phyloP scores from a whole-genome alignment of 2,329 filamentous ascomycete genomes.

The Phaeomoniella chlamydospora region DNA sequence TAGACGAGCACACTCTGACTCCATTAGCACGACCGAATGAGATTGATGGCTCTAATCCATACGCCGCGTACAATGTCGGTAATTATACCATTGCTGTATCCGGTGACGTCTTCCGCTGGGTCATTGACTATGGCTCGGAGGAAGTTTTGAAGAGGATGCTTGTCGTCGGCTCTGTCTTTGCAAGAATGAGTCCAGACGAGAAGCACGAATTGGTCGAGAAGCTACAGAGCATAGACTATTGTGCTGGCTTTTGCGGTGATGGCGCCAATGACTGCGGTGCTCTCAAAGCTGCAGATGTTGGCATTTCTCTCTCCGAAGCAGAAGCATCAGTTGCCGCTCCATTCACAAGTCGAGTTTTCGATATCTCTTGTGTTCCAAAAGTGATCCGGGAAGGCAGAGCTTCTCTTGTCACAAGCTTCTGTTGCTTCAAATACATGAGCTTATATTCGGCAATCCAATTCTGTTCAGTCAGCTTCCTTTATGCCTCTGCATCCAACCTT shows the following conservation, averaged over 20 bases:
- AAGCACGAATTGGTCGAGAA: constrained; percentile 97
- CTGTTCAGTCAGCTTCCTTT: constrained; percentile 90
- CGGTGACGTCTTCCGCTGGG: constrained; percentile 93
- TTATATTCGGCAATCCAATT: constrained; percentile 99
- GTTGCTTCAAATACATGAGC: constrained; percentile 99
- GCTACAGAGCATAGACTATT: constrained; percentile 89
- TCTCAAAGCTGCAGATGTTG: constrained; percentile 91
- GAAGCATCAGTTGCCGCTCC: constrained; percentile 97
- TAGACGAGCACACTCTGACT: constrained; percentile 66
- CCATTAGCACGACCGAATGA: constrained; percentile 58
- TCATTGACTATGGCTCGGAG: constrained; percentile 79
- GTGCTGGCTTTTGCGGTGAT: constrained; percentile 89
- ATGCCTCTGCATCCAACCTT: constrained; percentile 82
- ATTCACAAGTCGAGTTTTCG: constrained; percentile 88
- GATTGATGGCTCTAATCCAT: constrained; percentile 69
- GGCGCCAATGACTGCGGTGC: constrained; percentile 96
- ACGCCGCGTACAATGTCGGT: constrained; percentile 63
- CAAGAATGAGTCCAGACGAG: constrained; percentile 96
- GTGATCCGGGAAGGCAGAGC: constrained; percentile 91
- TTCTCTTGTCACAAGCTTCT: constrained; percentile 94
- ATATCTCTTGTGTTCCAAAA: constrained; percentile 87
- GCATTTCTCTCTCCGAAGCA: constrained; percentile 91
- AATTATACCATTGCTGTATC: constrained; percentile 84
- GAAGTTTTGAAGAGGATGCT: constrained; percentile 74
- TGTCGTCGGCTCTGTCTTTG: constrained; percentile 81